Evolutionary conservation across 371 early-diverging fungal species (phyloP).

Genomic region (Zancudomyces culisetae): DNA sequence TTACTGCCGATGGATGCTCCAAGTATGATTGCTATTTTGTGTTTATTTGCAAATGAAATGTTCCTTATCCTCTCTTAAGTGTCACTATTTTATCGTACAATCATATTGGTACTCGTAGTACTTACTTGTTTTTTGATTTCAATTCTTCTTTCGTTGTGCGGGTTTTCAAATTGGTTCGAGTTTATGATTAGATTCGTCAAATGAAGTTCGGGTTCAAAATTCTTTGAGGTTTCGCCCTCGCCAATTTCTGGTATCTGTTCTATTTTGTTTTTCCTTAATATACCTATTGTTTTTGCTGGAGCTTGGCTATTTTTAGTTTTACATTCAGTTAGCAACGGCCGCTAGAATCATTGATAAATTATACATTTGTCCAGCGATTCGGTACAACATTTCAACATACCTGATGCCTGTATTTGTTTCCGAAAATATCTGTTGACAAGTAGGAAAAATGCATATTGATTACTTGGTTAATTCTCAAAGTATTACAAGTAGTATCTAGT

Average conservation of each 20-base stretch:
- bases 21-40: slow-evolving; percentile 19
- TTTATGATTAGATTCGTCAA: background rate
- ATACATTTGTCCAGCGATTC: background rate
- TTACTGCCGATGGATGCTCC: slow-evolving; percentile 19
- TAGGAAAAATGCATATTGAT: no score
- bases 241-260: background rate
- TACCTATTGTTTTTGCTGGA: background rate
- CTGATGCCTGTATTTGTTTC: background rate
- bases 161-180: background rate
- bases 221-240: background rate
- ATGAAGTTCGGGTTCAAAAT: background rate
- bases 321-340: background rate
- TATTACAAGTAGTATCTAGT: background rate
- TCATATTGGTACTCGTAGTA: no score
- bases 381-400: background rate
- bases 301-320: background rate
- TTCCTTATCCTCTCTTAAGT: no score
- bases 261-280: background rate
- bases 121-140: background rate
- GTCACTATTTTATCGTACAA: no score
- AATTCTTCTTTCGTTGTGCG: background rate
- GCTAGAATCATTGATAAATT: background rate
- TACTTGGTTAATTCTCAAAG: background rate
- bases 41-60: no score
- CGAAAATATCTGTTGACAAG: no score